Percentiles rank a stretch among this genome's conserved stretches.
Evolutionary conservation across 2,329 filamentous ascomycete genomes (phyloP).

Genomic region (Dothideomycetes sp.): DNA sequence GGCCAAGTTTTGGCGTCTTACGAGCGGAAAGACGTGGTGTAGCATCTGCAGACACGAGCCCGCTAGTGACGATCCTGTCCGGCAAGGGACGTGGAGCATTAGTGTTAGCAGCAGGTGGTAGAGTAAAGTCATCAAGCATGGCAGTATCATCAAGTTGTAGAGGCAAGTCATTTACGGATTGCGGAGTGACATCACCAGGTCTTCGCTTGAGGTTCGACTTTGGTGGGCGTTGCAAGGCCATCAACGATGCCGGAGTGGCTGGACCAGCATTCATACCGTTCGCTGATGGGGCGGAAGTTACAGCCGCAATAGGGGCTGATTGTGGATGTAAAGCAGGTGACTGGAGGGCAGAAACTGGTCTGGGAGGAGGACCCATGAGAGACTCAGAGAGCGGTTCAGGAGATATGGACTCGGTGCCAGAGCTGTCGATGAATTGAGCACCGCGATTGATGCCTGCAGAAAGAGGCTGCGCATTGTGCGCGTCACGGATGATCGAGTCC

Average conservation of each 20-base stretch:
- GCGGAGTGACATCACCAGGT: too few relatives aligned
- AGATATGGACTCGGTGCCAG: constrained; percentile 37
- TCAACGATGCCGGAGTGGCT: constrained; percentile 78
- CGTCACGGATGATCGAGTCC: constrained; percentile 28
- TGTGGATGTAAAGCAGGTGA: constrained; percentile 58
- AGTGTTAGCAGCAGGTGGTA: constrained; percentile 61
- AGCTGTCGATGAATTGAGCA: constrained; percentile 21
- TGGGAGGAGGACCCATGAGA: constrained; percentile 49
- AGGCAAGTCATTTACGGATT: background rate
- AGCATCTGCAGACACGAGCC: constrained; percentile 32
- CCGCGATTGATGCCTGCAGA: constrained; percentile 13
- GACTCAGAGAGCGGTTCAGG: constrained; percentile 37
- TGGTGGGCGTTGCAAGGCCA: constrained; percentile 38
- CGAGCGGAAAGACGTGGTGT: constrained; percentile 53
- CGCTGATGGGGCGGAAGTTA: too few relatives aligned
- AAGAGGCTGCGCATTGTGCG: constrained; percentile 18
- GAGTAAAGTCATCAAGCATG: constrained; percentile 49
- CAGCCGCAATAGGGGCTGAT: too few relatives aligned
- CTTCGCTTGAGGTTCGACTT: too few relatives aligned
- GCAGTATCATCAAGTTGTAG: constrained; percentile 12
- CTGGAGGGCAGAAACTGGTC: constrained; percentile 51
- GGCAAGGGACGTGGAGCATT: constrained; percentile 30
- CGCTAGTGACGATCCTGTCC: constrained; percentile 14
- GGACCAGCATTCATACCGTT: constrained; percentile 34
- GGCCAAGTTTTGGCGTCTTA: constrained; percentile 54